A percentile compares a stretch with the other conserved stretches of the same genome.
Conservation (phyloP, 768 basidiomycete species). For the Pleurotus salmoneostramineus region DNA sequence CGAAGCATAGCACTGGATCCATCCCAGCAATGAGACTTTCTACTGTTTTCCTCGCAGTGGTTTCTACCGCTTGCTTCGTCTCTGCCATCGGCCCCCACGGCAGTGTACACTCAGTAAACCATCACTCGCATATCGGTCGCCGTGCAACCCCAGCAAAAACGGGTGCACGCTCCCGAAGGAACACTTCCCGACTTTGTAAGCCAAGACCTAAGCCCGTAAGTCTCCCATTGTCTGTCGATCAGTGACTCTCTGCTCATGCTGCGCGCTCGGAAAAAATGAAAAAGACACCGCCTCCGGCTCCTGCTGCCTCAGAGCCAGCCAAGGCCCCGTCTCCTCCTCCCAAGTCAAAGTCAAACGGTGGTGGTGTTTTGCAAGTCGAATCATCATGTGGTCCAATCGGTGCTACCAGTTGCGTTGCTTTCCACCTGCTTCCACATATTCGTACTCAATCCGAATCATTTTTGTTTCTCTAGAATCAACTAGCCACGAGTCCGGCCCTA, state of each 20-base stretch:
- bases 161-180: background rate
- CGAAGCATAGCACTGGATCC: background rate
- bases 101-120: slow-evolving; percentile 24
- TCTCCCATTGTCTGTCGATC: background rate
- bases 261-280: background rate
- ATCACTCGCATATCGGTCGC: slow-evolving; percentile 28
- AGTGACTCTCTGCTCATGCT: background rate
- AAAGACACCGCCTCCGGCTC: too few species aligned
- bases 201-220: slow-evolving; percentile 1
- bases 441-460: background rate
- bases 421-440: background rate
- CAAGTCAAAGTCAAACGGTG: background rate
- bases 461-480: slow-evolving; percentile 39
- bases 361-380: slow-evolving; percentile 19
- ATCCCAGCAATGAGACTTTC: slow-evolving; percentile 38
- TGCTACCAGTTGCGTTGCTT: slow-evolving; percentile 38
- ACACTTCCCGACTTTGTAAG: background rate
- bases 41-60: slow-evolving; percentile 29
- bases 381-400: slow-evolving; percentile 43
- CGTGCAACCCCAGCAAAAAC: slow-evolving; percentile 16
- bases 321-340: background rate
- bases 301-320: too few species aligned
- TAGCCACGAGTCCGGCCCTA: slow-evolving; percentile 54
- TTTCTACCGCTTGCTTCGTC: slow-evolving; percentile 29
- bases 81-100: slow-evolving; percentile 29